A percentile compares a stretch with the other conserved stretches of the same genome.
Conservation (phyloP, 352 stramenopile genomes). For the Phytophthora niederhauseri region DNA sequence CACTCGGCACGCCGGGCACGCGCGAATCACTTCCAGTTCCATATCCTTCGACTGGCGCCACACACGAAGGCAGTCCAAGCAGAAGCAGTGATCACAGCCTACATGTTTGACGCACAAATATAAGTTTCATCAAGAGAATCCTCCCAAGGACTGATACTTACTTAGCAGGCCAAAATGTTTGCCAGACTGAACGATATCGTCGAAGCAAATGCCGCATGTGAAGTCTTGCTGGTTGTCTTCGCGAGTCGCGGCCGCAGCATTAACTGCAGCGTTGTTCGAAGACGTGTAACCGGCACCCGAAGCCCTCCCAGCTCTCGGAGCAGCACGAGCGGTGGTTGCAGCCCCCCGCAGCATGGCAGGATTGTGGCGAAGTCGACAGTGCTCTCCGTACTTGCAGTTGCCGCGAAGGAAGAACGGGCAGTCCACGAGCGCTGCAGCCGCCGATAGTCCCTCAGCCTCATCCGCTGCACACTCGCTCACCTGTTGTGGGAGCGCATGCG, state of each 20-base stretch:
- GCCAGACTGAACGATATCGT: constrained; percentile 76
- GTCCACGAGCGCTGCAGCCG: constrained; percentile 66
- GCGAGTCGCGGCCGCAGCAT: background rate
- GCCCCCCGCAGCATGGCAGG: constrained; percentile 13
- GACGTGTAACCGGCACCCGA: background rate
- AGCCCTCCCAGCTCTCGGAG: background rate
- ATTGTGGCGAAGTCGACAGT: constrained; percentile 67
- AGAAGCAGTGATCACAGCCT: constrained; percentile 83
- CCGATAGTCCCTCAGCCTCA: constrained; percentile 43
- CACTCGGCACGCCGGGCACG: constrained; percentile 67
- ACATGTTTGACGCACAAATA: background rate
- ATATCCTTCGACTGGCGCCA: constrained; percentile 81
- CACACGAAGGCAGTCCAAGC: constrained; percentile 68
- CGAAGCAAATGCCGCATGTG: constrained; percentile 85
- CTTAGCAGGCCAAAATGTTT: constrained; percentile 84
- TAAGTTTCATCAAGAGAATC: background rate
- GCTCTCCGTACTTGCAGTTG: constrained; percentile 78
- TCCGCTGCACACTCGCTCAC: constrained; percentile 40
- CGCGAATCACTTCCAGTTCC: constrained; percentile 70
- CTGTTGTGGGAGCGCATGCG: constrained; percentile 48
- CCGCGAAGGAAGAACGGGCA: constrained; percentile 78
- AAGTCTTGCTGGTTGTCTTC: constrained; percentile 50
- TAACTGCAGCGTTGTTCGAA: constrained; percentile 6
- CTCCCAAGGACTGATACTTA: constrained; percentile 30
- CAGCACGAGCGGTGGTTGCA: background rate